Evolutionary conservation across 441 rosid genomes (phyloP).

Genomic region (Syzygium malaccense): DNA sequence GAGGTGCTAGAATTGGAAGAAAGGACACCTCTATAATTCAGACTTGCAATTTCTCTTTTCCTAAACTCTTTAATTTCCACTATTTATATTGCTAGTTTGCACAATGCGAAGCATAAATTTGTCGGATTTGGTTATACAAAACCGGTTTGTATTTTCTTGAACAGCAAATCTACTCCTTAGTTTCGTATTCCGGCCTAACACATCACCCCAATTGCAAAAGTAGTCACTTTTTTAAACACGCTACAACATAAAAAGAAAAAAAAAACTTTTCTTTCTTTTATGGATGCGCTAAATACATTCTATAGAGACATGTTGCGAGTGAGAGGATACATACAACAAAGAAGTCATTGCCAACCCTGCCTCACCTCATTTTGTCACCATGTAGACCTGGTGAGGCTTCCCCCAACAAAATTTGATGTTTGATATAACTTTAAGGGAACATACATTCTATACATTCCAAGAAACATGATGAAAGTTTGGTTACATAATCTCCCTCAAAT

Average conservation of each 20-base stretch:
- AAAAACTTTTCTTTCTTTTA: neutral
- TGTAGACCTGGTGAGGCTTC: neutral
- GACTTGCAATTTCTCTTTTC: neutral
- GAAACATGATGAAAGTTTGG: neutral
- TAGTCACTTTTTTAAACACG: neutral
- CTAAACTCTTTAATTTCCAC: neutral
- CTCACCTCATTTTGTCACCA: neutral
- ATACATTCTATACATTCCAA: neutral
- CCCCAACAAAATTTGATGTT: neutral
- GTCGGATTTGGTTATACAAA: neutral
- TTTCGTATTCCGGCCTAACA: neutral
- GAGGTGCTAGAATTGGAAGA: neutral
- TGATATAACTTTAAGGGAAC: neutral
- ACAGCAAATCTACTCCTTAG: neutral
- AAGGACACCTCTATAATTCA: neutral
- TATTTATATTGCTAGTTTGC: neutral
- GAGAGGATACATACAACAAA: neutral
- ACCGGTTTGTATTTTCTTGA: neutral
- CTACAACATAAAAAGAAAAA: neutral
- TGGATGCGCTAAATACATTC: neutral
- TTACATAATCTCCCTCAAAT: neutral
- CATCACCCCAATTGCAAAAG: neutral
- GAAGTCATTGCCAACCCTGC: neutral
- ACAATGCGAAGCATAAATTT: neutral
- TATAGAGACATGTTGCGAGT: neutral